Evolutionary conservation across 2,329 filamentous ascomycete genomes (phyloP), one percentile per base, ranked within the genome.

Genomic region (Davidsoniella eucalypti): DNA sequence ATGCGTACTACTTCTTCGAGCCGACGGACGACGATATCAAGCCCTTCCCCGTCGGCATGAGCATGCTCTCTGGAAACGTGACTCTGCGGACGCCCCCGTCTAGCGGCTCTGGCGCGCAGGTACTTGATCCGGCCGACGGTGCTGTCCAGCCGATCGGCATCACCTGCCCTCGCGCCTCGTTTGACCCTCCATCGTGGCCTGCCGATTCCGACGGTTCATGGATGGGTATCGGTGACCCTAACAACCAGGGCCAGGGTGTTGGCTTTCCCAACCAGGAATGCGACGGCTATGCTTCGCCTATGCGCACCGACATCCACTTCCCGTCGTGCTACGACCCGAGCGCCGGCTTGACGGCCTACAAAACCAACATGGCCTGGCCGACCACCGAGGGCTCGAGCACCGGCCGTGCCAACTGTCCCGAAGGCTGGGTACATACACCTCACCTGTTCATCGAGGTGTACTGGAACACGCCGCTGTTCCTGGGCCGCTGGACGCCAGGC

Each of bases 1-100:
- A 80, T 59, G 75, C 75, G 54, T 92, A 92, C 69, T 88, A 90
- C 66, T 80, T 82, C 64, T 80, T 81, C 61, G 76, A 81, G 56
- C 58, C 67, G 41, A 75, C 76, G 56, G 71, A 80, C 55, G 80
- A 86, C 57, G 69, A 78, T 21, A 73, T 86, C 60, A 70, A 73
- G 57, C 70, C 82, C 12, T 88, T 87, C 67, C 84, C 84, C 9
- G 60, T 71, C 8, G 81, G 80, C 17, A 72, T 90, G 56, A 76
- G 79, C 60, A 85, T 90, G 69, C 58, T 88, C 50, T 76, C 72
- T 53, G 84, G 84, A 47, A 70, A 85, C 58, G 65, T 76, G 10
- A 69, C 61, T 59, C 67, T 71, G 53, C 75, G 82, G 50, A 67
- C 71, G 17, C 72, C 73, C 55, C 78, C 78, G n/a, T 61, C 64